These are phyloP conservation scores for Dactylorhiza incarnata DNA, from an alignment of 106 monocot genomes.

Conservation along the genomic window DNA sequence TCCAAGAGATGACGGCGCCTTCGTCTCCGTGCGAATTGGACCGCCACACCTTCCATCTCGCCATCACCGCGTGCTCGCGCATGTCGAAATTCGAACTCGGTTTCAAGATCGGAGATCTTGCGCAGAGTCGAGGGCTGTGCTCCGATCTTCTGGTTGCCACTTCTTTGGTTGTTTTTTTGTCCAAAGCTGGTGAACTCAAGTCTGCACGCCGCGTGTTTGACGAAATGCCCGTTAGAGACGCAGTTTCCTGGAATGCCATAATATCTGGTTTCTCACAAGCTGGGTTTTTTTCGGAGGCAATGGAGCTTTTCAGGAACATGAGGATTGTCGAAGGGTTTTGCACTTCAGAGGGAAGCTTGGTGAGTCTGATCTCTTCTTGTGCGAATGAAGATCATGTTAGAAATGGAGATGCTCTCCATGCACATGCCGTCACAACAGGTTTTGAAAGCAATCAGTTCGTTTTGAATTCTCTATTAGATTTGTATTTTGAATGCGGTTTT, in stretches of 20 bases:
- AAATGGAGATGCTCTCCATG: conserved; percentile 31
- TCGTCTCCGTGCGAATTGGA: conserved; percentile 28
- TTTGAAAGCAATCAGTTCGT: conserved; percentile 27
- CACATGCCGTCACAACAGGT: conserved; percentile 27
- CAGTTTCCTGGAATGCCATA: conserved; percentile 57
- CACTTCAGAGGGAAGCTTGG: conserved; percentile 46
- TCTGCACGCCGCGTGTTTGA: conserved; percentile 49
- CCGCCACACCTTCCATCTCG: conserved; percentile 44
- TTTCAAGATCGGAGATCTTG: conserved; percentile 14
- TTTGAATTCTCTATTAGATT: conserved; percentile 53
- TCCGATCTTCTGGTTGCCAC: conserved; percentile 52
- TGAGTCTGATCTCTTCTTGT: conserved; percentile 41
- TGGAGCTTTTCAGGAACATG: conserved; percentile 47
- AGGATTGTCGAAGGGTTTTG: conserved; percentile 14
- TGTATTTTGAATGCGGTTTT: conserved; percentile 35
- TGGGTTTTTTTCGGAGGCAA: conserved; percentile 30
- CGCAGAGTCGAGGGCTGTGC: conserved; percentile 17
- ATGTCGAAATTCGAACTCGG: conserved; percentile 37
- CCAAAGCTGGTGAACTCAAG: conserved; percentile 25
- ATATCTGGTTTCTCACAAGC: conserved; percentile 35
- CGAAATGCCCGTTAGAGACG: conserved; percentile 36
- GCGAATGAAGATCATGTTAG: conserved; percentile 9
- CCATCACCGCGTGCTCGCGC: conserved; percentile 41
- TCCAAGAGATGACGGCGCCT: conserved; percentile 20
- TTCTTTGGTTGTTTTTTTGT: conserved; percentile 33